phyloP scores from a whole-genome alignment of 2,329 filamentous ascomycete genomes.

The Penicillium freii region DNA sequence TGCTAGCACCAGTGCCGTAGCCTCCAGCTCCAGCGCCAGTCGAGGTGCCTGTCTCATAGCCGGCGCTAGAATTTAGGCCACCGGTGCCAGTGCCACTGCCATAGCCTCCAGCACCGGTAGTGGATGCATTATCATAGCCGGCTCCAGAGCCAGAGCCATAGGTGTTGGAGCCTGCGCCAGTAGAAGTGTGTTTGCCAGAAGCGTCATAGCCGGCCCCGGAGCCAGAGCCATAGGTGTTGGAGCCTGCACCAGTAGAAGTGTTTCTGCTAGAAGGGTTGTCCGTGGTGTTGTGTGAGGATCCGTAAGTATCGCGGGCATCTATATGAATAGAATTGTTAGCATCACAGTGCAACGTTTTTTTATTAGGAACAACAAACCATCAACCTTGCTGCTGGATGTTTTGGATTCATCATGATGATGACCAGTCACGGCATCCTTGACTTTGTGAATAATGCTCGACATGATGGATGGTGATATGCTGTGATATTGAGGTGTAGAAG shows the following conservation, averaged over 20 bases:
- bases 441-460: constrained; percentile 49
- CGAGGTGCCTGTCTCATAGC: neutral
- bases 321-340: neutral
- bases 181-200: constrained; percentile 1
- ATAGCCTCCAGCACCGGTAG: neutral
- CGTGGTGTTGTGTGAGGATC: constrained; percentile 2
- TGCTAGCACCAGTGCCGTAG: neutral
- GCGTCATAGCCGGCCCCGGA: constrained; percentile 4
- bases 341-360: neutral
- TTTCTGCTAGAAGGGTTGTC: neutral
- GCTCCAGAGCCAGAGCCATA: constrained; percentile 10
- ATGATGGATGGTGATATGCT: constrained; percentile 33
- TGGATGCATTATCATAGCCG: constrained; percentile 1
- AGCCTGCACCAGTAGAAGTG: constrained; percentile 1
- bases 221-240: constrained; percentile 10
- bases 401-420: constrained; percentile 32
- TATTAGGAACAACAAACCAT: constrained; percentile 9
- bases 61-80: neutral
- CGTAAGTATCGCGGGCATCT: constrained; percentile 10
- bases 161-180: neutral
- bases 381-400: neutral
- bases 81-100: neutral
- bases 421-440: constrained; percentile 46
- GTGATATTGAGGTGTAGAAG: no score
- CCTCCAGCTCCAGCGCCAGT: neutral